Base-by-base conservation (phyloP, 1,284 basidiomycete genomes). In the Ganoderma boninense region DNA sequence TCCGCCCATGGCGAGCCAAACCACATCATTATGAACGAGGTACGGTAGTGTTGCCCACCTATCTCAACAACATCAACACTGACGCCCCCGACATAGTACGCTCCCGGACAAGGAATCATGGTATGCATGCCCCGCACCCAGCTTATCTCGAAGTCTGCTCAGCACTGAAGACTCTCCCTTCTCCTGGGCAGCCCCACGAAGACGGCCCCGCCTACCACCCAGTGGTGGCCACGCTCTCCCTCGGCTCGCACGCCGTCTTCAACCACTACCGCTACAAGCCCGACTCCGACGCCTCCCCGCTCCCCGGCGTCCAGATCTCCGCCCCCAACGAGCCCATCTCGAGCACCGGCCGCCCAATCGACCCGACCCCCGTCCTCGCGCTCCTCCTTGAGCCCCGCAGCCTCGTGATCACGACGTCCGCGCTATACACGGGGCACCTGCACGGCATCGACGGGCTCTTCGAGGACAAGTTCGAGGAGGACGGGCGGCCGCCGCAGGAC, bases 171-270 rank as follows among this genome's bases (percentile, higher is more conserved):
- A 32, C 29, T 32, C 29, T 32, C 26, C 43, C 46, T n/a, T 18
- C 40, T 20, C 42, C 35, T 26, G 11, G n/a, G n/a, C 54, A 96
- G 95, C 95, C 96, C 0, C 97, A 98, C 77, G 92, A 98, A 82
- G 97, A 98, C 79, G 97, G 97, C 0, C 92, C 93, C 0, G 90
- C 93, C 4, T 98, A 98, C 82, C 86, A 92, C 76, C 94, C 96
- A 0, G 90, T 94, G 7, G 97, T 98, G 0, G 93, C 95, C 0
- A 98, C 97, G 13, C 84, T 98, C 68, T 97, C 96, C 14, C 84
- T 98, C 66, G 93, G 93, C 40, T 93, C 94, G 0, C 93, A 96
- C 80, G 86, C 93, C 0, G 84, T 96, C 60, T 93, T 98, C 76
- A 90, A 97, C 80, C 92, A 97, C 78, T 95, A 95, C 79, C 87